Conservation (phyloP, 2,329 filamentous ascomycete species). For the Diplodia intermedia region DNA sequence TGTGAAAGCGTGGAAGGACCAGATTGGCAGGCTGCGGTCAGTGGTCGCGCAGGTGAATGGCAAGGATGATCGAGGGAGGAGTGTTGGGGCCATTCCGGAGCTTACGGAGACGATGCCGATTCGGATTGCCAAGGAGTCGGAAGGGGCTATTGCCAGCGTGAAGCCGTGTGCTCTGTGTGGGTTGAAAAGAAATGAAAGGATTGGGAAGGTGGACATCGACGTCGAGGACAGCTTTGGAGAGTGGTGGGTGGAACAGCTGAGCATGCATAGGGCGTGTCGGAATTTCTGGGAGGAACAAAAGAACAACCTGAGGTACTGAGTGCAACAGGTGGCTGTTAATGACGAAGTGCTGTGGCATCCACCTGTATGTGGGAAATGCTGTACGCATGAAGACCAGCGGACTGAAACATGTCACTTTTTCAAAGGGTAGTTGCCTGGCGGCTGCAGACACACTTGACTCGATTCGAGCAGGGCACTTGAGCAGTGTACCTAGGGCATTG, state of each 20-base stretch:
- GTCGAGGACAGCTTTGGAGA: conserved; percentile 93
- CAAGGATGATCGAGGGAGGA: conserved; percentile 37
- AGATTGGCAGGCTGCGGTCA: conserved; percentile 76
- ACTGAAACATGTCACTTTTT: background rate
- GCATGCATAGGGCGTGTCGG: conserved; percentile 77
- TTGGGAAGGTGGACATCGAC: conserved; percentile 75
- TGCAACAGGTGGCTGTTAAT: background rate
- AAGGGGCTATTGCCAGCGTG: conserved; percentile 75
- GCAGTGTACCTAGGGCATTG: background rate
- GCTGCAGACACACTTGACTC: background rate
- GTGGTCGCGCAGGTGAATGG: conserved; percentile 56
- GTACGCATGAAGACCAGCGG: background rate
- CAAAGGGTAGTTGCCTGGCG: background rate
- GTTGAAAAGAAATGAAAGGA: conserved; percentile 83
- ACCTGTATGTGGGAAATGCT: conserved; percentile 20
- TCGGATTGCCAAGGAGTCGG: conserved; percentile 64
- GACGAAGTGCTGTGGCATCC: background rate
- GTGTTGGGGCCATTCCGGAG: conserved; percentile 66
- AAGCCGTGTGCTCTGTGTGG: conserved; percentile 86
- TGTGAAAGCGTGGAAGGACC: conserved; percentile 74
- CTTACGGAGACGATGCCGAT: conserved; percentile 73
- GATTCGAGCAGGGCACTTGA: conserved; percentile 1
- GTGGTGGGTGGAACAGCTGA: conserved; percentile 83
- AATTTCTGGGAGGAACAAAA: conserved; percentile 87
- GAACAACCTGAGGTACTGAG: conserved; percentile 60